Percentiles rank a stretch among this genome's conserved stretches.
Conservation (phyloP, 495 filamentous ascomycete species). For the Hypoxylon subgilvum region DNA sequence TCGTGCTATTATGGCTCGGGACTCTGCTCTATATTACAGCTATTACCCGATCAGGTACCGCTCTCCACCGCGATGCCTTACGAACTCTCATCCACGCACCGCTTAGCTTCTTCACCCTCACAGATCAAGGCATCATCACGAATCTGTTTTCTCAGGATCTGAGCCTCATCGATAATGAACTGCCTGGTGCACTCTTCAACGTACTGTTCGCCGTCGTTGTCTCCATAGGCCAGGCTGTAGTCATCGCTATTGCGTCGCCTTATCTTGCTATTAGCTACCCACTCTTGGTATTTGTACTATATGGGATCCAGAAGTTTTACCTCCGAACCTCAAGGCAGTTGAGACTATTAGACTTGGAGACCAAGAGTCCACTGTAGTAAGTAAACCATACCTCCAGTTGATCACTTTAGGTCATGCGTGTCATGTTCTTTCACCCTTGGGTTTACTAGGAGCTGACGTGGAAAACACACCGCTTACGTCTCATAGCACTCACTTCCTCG, state of each 20-base stretch:
- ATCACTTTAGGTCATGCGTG: too few species aligned
- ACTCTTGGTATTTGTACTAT: slow-evolving; percentile 45
- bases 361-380: slow-evolving; percentile 50
- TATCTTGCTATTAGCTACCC: slow-evolving; percentile 39
- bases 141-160: slow-evolving; percentile 58
- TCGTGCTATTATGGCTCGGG: slow-evolving; percentile 19
- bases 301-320: slow-evolving; percentile 63
- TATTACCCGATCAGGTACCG: slow-evolving; percentile 29
- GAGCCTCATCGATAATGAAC: slow-evolving; percentile 48
- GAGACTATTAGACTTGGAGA: slow-evolving; percentile 64
- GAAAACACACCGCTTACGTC: not conserved
- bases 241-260: slow-evolving; percentile 41
- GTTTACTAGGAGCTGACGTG: too few species aligned
- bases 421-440: too few species aligned
- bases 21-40: slow-evolving; percentile 18
- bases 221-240: slow-evolving; percentile 37
- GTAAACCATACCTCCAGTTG: not conserved
- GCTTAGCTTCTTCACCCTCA: slow-evolving; percentile 48
- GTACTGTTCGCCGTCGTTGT: slow-evolving; percentile 12
- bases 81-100: slow-evolving; percentile 37
- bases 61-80: slow-evolving; percentile 37
- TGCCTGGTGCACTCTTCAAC: slow-evolving; percentile 32
- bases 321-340: slow-evolving; percentile 67
- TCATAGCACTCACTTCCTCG: slow-evolving; percentile 56
- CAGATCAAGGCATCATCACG: slow-evolving; percentile 50